Percentiles rank a stretch among this genome's conserved stretches.
These are phyloP conservation scores for Athelia psychrophila DNA, from an alignment of 1,284 basidiomycete species.

Conservation along the genomic window DNA sequence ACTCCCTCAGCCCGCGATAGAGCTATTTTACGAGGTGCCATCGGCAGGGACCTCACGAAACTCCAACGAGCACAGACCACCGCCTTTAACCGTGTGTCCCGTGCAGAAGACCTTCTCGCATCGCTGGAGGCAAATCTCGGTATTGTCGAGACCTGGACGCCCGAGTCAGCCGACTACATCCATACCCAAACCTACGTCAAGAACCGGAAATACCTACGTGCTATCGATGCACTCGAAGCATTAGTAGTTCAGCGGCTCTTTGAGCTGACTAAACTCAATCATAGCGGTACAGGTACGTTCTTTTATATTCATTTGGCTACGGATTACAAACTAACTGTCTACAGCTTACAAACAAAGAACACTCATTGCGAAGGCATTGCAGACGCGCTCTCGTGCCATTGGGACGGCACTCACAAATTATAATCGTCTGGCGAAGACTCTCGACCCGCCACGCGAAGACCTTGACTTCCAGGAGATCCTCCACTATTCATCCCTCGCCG, in stretches of 20 bases:
- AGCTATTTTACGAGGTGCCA: background rate
- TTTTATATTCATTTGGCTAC: background rate
- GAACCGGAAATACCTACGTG: constrained; percentile 14
- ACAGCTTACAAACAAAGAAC: background rate
- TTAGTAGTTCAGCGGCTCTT: constrained; percentile 20
- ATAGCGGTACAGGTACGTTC: constrained; percentile 14
- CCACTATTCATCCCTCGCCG: background rate
- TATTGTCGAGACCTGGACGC: constrained; percentile 12
- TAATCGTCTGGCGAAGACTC: background rate
- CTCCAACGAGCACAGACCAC: background rate
- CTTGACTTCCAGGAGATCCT: background rate
- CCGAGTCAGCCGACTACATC: constrained; percentile 6
- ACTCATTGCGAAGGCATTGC: background rate
- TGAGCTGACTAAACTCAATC: constrained; percentile 19
- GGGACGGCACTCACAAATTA: background rate
- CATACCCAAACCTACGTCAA: constrained; percentile 1
- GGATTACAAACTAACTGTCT: background rate
- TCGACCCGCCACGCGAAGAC: background rate
- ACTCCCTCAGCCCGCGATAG: background rate
- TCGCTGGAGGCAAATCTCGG: background rate
- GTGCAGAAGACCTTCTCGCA: background rate
- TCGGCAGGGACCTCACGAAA: background rate
- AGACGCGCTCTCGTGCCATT: background rate
- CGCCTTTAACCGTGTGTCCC: background rate
- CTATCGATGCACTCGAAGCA: constrained; percentile 16